These are phyloP conservation scores for Dryas drummondii DNA, from an alignment of 306 rosid genomes.

Conservation along the genomic window DNA sequence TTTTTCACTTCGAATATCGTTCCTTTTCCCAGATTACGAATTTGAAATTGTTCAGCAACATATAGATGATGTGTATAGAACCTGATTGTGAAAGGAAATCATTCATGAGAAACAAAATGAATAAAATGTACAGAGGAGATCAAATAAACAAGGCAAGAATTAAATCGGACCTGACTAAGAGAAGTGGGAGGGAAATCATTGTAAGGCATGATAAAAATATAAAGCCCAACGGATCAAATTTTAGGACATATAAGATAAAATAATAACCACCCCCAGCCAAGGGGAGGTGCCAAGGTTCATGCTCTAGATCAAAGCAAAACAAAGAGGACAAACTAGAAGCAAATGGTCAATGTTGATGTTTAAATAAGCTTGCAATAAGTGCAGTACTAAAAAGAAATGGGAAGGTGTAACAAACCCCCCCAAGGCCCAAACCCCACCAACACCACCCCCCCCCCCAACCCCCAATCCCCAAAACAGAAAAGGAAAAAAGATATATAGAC, in stretches of 20 bases:
- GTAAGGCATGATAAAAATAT: background rate
- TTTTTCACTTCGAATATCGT: slow-evolving; percentile 1
- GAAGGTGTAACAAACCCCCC: too few species aligned
- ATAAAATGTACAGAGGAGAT: background rate
- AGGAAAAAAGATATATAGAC: background rate
- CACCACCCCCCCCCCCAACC: too few species aligned
- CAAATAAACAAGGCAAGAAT: background rate
- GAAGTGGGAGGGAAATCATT: background rate
- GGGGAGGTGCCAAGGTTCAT: background rate
- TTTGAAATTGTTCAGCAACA: slow-evolving; percentile 8
- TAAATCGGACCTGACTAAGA: background rate
- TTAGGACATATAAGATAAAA: background rate
- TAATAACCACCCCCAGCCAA: background rate
- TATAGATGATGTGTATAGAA: slow-evolving; percentile 25
- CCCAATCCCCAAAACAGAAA: too few species aligned
- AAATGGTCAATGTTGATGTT: background rate
- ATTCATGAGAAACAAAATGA: background rate
- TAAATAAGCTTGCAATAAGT: background rate
- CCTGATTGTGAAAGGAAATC: slow-evolving; percentile 32
- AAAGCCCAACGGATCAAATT: background rate
- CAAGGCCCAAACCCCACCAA: too few species aligned
- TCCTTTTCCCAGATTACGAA: slow-evolving; percentile 8
- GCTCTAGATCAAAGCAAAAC: background rate
- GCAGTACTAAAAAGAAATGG: background rate
- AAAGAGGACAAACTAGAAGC: background rate